Conservation (phyloP, 805 yeast genomes). For the Starmera caribaea region DNA sequence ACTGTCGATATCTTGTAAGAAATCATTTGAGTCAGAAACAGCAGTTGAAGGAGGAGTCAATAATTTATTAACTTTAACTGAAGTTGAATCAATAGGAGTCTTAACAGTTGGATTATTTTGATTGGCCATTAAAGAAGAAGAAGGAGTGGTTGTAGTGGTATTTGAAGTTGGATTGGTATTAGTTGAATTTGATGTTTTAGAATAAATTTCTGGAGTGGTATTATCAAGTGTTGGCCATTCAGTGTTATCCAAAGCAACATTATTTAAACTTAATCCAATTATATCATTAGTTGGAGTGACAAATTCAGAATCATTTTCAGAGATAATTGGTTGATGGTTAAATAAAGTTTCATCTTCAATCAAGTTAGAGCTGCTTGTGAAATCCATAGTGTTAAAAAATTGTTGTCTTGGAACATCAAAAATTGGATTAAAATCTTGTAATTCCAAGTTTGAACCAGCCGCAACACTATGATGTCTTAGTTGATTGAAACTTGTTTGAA, state of each 20-base stretch:
- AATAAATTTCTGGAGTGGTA: background rate
- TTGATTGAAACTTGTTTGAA: too few relatives aligned
- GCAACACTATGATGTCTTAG: too few relatives aligned
- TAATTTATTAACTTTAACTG: slow-evolving; percentile 7
- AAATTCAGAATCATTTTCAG: background rate
- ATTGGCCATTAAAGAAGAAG: background rate
- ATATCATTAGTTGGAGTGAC: background rate
- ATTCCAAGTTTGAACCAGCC: too few relatives aligned
- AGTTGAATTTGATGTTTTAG: background rate
- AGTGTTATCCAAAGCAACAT: background rate
- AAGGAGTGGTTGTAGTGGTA: slow-evolving; percentile 1
- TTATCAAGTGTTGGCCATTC: slow-evolving; percentile 1
- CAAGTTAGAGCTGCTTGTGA: too few relatives aligned
- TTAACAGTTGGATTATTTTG: background rate
- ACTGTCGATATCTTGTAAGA: slow-evolving; percentile 2
- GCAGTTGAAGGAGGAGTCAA: slow-evolving; percentile 14
- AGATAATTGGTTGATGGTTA: background rate
- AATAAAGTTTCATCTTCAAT: too few relatives aligned
- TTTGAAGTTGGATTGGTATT: background rate
- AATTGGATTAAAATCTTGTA: too few relatives aligned
- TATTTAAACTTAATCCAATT: background rate
- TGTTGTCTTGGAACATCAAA: too few relatives aligned
- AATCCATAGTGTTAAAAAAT: too few relatives aligned
- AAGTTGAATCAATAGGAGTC: slow-evolving; percentile 7
- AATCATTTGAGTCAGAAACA: slow-evolving; percentile 7